A percentile compares a stretch with the other conserved stretches of the same genome.
These are phyloP conservation scores for Thalassiosira mediterranea DNA, from an alignment of 352 stramenopile genomes.

Conservation along the genomic window DNA sequence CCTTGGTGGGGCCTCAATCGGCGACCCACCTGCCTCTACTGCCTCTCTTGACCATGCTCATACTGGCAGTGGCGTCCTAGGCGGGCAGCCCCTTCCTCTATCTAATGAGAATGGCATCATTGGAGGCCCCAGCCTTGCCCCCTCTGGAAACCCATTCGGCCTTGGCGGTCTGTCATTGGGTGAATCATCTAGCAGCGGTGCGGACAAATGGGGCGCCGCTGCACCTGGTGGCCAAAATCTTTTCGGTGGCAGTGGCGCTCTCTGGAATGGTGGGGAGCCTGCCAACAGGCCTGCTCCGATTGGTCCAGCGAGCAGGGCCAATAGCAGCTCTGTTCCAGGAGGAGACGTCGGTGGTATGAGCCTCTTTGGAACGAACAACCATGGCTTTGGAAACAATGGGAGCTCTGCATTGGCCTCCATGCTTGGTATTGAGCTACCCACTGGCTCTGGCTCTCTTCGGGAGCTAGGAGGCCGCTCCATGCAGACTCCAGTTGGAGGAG, in stretches of 20 bases:
- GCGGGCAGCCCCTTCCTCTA: slow-evolving; percentile 57
- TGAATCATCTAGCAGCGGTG: slow-evolving; percentile 15
- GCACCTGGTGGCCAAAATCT: slow-evolving; percentile 22
- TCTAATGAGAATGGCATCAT: slow-evolving; percentile 44
- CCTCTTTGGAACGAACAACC: slow-evolving; percentile 49
- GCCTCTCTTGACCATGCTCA: slow-evolving; percentile 37
- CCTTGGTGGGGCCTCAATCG: slow-evolving; percentile 45
- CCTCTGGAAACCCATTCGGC: slow-evolving; percentile 1
- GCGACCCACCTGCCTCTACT: slow-evolving; percentile 26
- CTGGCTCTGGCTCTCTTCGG: slow-evolving; percentile 72
- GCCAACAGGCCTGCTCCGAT: slow-evolving; percentile 37
- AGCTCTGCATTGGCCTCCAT: slow-evolving; percentile 81
- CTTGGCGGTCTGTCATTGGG: slow-evolving; percentile 26
- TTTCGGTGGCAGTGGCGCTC: slow-evolving; percentile 29
- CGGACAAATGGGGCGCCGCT: slow-evolving; percentile 47
- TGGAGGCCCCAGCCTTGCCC: slow-evolving; percentile 32
- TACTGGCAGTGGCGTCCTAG: slow-evolving; percentile 50
- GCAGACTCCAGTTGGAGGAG: slow-evolving; percentile 29
- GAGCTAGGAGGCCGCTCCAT: slow-evolving; percentile 32
- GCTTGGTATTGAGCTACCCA: slow-evolving; percentile 81
- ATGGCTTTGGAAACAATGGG: slow-evolving; percentile 33
- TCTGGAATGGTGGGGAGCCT: slow-evolving; percentile 33
- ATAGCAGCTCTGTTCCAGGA: slow-evolving; percentile 18
- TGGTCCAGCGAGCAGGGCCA: slow-evolving; percentile 34
- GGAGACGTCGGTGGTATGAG: slow-evolving; percentile 57